Base-by-base conservation (phyloP, 2,329 filamentous ascomycete genomes). In the Leptographium flavum region DNA sequence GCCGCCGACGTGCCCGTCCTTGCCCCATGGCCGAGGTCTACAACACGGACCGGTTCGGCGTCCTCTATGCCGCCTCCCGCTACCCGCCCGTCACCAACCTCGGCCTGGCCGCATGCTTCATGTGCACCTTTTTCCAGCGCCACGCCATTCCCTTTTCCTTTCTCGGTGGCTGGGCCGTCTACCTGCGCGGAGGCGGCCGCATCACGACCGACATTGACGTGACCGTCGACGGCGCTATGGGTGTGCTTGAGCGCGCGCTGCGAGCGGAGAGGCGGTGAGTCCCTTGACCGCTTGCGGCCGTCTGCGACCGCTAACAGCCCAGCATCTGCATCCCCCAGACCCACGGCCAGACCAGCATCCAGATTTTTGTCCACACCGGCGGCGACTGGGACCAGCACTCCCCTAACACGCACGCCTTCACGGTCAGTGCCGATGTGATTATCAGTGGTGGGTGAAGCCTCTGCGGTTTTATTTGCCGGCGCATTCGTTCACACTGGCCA, bases 81-180 rank as follows among this genome's bases (percentile, higher is more conserved):
- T 15, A 23, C 8, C 40, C 48, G 15, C 39, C 41, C 11, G 15
- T 41, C 25, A 14, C 27, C 19, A 49, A 49, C 28, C 47, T 51
- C 7, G 49, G 49, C 6, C 45, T 51, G 15, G 49, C 49, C 6
- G 50, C 48, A 14, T 35, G 41, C 28, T 52, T 43, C 31, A 40
- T 52, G 14, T 35, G 43, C 31, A 27, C 41, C n/a, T 33, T 50
- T 19, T 52, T 48, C 39, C 38, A 36, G 31, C 27, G 30, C n/a
- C 40, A 46, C 32, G 15, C 30, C 9, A 48, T 52, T 22, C 27
- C 39, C 19, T 49, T 39, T 40, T 49, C 48, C 39, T 47, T 50
- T 36, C 42, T 52, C 4, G 50, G 50, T 23, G 48, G 50, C 35
- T 52, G 48, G 50, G 48, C 50, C 14, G 23, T 52, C 23, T 46